Conservation (phyloP, 345 rosid genomes). For the Passiflora organensis region DNA sequence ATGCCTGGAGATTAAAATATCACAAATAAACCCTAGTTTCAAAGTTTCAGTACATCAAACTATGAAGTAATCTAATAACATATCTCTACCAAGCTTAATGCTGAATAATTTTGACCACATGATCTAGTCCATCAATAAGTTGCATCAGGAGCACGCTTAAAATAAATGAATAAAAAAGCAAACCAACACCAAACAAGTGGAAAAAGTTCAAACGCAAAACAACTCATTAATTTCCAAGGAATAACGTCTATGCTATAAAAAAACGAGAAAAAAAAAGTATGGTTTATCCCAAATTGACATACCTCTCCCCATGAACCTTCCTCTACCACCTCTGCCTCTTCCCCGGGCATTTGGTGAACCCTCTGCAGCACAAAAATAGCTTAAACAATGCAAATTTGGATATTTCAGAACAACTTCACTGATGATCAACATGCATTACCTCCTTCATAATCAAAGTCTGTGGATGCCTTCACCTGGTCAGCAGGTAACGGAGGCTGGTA, state of each 20-base stretch:
- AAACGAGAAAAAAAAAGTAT: neutral
- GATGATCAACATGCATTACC: constrained; percentile 8
- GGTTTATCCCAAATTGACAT: neutral
- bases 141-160: neutral
- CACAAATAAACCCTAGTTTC: neutral
- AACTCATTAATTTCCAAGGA: neutral
- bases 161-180: neutral
- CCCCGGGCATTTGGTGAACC: constrained; percentile 27
- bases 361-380: constrained; percentile 14
- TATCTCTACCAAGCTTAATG: neutral
- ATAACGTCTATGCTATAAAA: neutral
- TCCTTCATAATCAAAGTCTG: constrained; percentile 29
- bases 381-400: neutral
- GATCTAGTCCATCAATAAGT: too few species aligned
- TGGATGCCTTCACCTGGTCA: constrained; percentile 24
- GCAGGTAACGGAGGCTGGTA: constrained; percentile 28
- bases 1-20: neutral
- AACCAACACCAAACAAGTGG: neutral
- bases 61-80: neutral
- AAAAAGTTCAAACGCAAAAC: neutral
- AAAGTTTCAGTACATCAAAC: neutral
- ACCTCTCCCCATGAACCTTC: constrained; percentile 26
- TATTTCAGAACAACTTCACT: neutral
- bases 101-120: too few species aligned
- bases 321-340: constrained; percentile 28